Base-by-base conservation (phyloP, 1,284 basidiomycete species). In the Ustilago cynodontis region DNA sequence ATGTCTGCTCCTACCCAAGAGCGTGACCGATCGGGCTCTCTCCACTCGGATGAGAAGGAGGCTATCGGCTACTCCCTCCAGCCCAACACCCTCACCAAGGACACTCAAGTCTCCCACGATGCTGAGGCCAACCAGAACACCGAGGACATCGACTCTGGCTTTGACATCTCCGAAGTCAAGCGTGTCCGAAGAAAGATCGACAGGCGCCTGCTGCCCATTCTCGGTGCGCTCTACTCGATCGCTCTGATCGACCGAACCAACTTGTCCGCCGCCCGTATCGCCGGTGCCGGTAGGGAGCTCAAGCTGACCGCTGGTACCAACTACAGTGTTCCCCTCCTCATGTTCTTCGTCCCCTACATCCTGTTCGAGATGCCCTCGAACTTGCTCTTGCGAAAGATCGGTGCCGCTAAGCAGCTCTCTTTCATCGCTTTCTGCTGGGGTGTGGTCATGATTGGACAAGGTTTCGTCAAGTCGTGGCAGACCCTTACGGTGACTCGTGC, bases 261-360 rank as follows among this genome's bases (percentile, higher is more conserved):
- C 73, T 56, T 81, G 11, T 80, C 80, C 9, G 70, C 81, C 16
- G 81, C 80, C 22, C 73, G 71, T 52, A 76, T 77, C 41, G 81
- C 81, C 1, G 81, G 81, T 56, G 81, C 81, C 55, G 65, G 66
- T 51, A 35, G 16, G 10, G 76, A 79, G 51, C 78, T 82, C 58
- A 75, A 71, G 60, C 71, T 82, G 18, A 66, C 59, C 11, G 87
- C 86, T 13, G 78, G 69, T 24, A 63, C 79, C 57, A 70, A 77
- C 64, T 82, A 82, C 72, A 65, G 53, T 35, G 57, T 77, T n/a
- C 70, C 71, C 39, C 71, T 87, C 71, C 85, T 87, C 67, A 77
- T 88, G 73, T 88, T 88, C 77, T 87, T 86, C 77, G 68, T 76
- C 7, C 82, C 85, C 5, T 87, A 86, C 78, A 82, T 82, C 57